Base-by-base conservation (phyloP, 495 filamentous ascomycete genomes). In the Lentithecium fluviatile region DNA sequence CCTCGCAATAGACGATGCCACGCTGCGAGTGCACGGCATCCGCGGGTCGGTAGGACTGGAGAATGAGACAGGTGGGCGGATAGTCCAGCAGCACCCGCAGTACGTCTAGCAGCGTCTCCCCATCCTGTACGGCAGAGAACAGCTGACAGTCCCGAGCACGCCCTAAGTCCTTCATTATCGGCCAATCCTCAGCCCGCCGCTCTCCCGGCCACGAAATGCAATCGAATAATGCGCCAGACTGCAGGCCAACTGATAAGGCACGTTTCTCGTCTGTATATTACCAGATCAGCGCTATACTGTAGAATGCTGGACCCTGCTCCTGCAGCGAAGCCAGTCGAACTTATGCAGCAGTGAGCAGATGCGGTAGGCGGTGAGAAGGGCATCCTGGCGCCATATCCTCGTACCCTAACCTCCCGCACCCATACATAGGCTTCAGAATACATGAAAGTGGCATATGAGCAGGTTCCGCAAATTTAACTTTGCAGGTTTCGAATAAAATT, bases 181-280 rank as follows among this genome's bases (percentile, higher is more conserved):
- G 29, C 47, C 47, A 50, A 10, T 24, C 47, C 10, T 23, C n/a
- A 15, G 43, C 32, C 46, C 29, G 19, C 25, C 43, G 51, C 6
- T 24, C 0, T 13, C 58, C 49, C 38, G 58, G 12, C 26, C 56
- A 58, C 40, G 19, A 62, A 60, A 67, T 67, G 65, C 56, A 48
- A 67, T 62, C 49, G 55, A 64, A 55, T 67, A 67, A 67, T 42
- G 6, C 29, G 10, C 15, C 56, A 23, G 17, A 50, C 38, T 32
- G 38, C 54, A 48, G 60, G 56, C 62, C 55, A 55, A 65, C 65
- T 64, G 65, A 67, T 67, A 67, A 67, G 65, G 55, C 55, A 61
- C 55, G 47, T 65, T 65, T 59, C 52, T 40, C 40, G 52, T 38
- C 26, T 64, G 58, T 64, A 67, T 67, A 67, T 63, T 67, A 60